These are phyloP conservation scores for Coniochaeta sp. DNA, from an alignment of 2,329 filamentous ascomycete species.

Conservation along the genomic window DNA sequence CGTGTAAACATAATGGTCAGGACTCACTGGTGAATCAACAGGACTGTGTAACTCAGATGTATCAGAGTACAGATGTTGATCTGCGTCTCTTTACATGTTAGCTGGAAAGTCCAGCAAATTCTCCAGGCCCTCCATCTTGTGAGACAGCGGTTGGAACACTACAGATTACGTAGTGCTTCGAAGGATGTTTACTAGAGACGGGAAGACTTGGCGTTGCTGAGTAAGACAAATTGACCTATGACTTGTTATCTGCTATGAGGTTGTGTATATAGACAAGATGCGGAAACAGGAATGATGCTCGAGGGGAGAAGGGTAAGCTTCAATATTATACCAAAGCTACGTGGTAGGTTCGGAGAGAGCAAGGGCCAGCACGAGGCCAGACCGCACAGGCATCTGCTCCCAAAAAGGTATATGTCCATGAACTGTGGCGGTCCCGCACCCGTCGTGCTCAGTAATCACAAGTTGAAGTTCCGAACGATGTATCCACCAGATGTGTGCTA, in stretches of 20 bases:
- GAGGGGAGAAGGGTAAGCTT: not conserved
- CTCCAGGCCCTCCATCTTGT: conserved; percentile 25
- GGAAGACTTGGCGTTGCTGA: not conserved
- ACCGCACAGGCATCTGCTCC: not conserved
- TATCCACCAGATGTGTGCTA: not conserved
- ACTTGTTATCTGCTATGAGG: not conserved
- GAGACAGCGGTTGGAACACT: too few species aligned
- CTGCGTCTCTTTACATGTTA: conserved; percentile 27
- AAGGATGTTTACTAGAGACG: not conserved
- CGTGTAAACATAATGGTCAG: not conserved
- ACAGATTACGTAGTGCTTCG: not conserved
- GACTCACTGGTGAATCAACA: conserved; percentile 26
- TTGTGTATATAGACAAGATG: not conserved
- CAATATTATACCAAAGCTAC: not conserved
- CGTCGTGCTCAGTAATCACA: not conserved
- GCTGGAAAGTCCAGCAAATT: conserved; percentile 20
- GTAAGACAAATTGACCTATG: not conserved
- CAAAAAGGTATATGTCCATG: not conserved
- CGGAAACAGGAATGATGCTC: not conserved
- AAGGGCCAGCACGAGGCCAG: not conserved
- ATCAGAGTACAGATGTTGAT: conserved; percentile 27
- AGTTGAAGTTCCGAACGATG: not conserved
- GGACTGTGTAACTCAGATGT: conserved; percentile 30
- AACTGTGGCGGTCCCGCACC: not conserved
- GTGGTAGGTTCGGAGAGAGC: not conserved